These are phyloP conservation scores for Mycena alexandri DNA, from an alignment of 768 basidiomycete genomes.

Conservation along the genomic window DNA sequence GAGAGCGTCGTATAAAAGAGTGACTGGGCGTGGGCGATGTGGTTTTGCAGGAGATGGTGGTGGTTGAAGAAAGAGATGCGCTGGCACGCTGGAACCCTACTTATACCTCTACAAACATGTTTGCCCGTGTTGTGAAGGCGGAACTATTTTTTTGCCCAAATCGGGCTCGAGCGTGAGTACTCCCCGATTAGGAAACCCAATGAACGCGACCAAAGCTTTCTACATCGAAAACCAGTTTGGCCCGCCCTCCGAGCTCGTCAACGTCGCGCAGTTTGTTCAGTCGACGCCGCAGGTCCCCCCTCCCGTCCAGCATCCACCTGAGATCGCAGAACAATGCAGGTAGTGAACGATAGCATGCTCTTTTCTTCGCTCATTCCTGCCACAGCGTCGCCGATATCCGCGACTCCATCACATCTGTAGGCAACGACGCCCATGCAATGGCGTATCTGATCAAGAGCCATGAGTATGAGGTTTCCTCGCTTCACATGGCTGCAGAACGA, in stretches of 20 bases:
- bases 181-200: conserved; percentile 20
- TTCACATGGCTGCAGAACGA: conserved; percentile 44
- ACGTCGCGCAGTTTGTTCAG: conserved; percentile 60
- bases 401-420: conserved; percentile 29
- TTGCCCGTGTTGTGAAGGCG: too few species aligned
- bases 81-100: too few species aligned
- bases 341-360: conserved; percentile 30
- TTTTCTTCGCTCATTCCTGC: background rate
- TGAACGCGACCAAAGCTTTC: conserved; percentile 37
- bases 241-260: conserved; percentile 69
- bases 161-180: too few species aligned
- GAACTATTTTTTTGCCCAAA: too few species aligned
- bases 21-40: too few species aligned
- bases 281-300: conserved; percentile 27
- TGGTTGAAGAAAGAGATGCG: background rate
- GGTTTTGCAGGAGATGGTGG: conserved; percentile 19
- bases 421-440: conserved; percentile 25
- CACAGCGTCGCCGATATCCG: conserved; percentile 41
- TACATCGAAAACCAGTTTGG: conserved; percentile 69
- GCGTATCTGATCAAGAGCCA: conserved; percentile 33
- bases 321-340: conserved; percentile 52
- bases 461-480: conserved; percentile 21
- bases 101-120: too few species aligned
- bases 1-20: conserved; percentile 38
- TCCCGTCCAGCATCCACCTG: conserved; percentile 23